Base-by-base conservation (phyloP, 2,329 filamentous ascomycete species). In the Microsporum ferrugineum region DNA sequence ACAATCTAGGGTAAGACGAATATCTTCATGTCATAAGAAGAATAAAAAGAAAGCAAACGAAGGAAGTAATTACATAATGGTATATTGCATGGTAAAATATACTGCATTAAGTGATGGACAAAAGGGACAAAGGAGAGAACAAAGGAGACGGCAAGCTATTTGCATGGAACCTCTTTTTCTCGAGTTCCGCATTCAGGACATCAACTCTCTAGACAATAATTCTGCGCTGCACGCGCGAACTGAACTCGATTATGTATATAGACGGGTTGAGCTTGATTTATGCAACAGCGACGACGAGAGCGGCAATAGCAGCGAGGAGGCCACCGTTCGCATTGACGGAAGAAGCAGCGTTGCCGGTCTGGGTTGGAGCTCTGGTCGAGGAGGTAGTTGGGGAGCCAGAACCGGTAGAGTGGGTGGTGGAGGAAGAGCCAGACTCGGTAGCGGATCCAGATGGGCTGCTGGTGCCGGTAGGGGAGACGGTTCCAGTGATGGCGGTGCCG, bases 391-490 rank as follows among this genome's bases (percentile, higher is more conserved):
- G 12, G 39, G 57, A 12, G 36, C 23, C 23, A 34, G 59, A 33
- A 5, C 39, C 17, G 8, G 39, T 43, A 34, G 36, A 41, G 39
- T 58, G 23, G 29, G 27, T 34, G 39, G 29, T 41, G n/a, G 39
- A 36, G 5, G 34, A n/a, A 41, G 59, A 12, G 10, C 33, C 41
- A 23, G 36, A n/a, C 5, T 49, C 7, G 31, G 57, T 31, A 14
- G 38, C 14, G 27, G 51, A 39, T 6, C 49, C 34, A 14, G 39
- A 23, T 4, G 60, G 29, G 8, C 61, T 34, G 33, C 41, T 58
- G 36, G 70, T 67, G 49, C 68, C 64, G 57, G 65, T 65, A 58
- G 65, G 53, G 62, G 71, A 68, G 60, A 66, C 62, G 60, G 68
- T 68, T 31, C 62, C 58, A 57, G 67, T 64, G 29, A 61, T 59